Evolutionary conservation across 2,329 filamentous ascomycete species (phyloP).

Genomic region (Hypoxylon sp.): DNA sequence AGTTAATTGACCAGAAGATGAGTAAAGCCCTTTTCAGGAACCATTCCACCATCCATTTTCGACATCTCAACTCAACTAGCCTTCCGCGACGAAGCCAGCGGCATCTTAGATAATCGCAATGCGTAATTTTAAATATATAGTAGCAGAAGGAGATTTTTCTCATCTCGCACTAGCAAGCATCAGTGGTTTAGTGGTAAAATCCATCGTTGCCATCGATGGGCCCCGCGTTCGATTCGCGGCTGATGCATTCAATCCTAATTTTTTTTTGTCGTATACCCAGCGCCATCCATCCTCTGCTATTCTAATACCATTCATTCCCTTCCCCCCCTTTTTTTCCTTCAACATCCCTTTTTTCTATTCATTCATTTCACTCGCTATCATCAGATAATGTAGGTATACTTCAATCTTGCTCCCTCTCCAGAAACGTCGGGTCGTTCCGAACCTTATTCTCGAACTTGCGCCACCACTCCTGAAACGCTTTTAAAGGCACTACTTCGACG

Average conservation of each 20-base stretch:
- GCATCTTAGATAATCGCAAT: too few relatives aligned
- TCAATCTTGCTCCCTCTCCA: conserved; percentile 77
- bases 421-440: conserved; percentile 87
- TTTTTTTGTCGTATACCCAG: neutral
- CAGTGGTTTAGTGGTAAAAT: conserved; percentile 69
- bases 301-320: neutral
- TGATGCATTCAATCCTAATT: conserved; percentile 54
- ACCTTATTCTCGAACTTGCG: conserved; percentile 92
- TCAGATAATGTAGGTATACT: neutral
- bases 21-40: neutral
- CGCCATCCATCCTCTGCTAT: neutral
- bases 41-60: neutral
- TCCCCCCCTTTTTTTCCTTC: too few relatives aligned
- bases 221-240: conserved; percentile 64
- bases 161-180: conserved; percentile 42
- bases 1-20: neutral
- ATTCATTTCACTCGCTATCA: neutral
- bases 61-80: neutral
- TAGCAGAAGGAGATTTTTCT: too few relatives aligned
- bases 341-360: neutral
- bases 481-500: conserved; percentile 91
- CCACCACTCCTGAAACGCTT: conserved; percentile 98
- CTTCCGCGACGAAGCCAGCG: neutral
- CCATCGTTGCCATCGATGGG: conserved; percentile 69
- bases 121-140: too few relatives aligned